Evolutionary conservation across 768 basidiomycete genomes (phyloP).

Genomic region (Wakefieldia striispora): DNA sequence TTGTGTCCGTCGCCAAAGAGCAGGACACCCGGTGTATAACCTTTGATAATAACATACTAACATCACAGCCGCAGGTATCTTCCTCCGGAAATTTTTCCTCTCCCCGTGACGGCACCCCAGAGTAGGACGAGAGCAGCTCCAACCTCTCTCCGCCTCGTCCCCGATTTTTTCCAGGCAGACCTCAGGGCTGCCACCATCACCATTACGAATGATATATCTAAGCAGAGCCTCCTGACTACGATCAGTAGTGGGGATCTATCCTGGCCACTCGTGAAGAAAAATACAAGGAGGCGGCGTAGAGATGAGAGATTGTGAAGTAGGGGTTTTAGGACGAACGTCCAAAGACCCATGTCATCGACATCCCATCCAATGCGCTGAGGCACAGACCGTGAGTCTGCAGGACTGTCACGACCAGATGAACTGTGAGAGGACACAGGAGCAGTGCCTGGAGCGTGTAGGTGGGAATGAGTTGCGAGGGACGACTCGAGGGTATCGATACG

Average conservation of each 20-base stretch:
- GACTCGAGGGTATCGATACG: conserved; percentile 70
- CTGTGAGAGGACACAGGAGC: conserved; percentile 40
- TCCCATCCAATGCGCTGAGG: conserved; percentile 51
- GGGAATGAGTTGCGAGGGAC: conserved; percentile 31
- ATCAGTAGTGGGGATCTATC: conserved; percentile 63
- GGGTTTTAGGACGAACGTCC: conserved; percentile 71
- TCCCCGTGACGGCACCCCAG: conserved; percentile 70
- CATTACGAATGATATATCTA: conserved; percentile 76
- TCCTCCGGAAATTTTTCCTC: conserved; percentile 51
- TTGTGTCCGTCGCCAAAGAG: not conserved
- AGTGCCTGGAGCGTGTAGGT: conserved; percentile 37
- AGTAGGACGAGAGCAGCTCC: conserved; percentile 59
- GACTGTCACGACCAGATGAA: conserved; percentile 43
- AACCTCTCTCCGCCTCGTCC: conserved; percentile 68
- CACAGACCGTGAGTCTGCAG: conserved; percentile 30
- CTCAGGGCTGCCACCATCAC: conserved; percentile 59
- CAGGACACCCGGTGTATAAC: conserved; percentile 8
- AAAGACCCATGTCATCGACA: conserved; percentile 80
- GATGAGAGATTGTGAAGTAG: conserved; percentile 48
- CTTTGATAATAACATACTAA: conserved; percentile 1
- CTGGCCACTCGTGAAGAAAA: conserved; percentile 55
- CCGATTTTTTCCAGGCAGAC: conserved; percentile 64
- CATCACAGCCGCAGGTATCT: conserved; percentile 8
- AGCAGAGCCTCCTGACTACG: conserved; percentile 68
- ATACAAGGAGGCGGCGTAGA: conserved; percentile 49